Base-by-base conservation (phyloP, 345 rosid species). In the Raphanus raphanistrum region DNA sequence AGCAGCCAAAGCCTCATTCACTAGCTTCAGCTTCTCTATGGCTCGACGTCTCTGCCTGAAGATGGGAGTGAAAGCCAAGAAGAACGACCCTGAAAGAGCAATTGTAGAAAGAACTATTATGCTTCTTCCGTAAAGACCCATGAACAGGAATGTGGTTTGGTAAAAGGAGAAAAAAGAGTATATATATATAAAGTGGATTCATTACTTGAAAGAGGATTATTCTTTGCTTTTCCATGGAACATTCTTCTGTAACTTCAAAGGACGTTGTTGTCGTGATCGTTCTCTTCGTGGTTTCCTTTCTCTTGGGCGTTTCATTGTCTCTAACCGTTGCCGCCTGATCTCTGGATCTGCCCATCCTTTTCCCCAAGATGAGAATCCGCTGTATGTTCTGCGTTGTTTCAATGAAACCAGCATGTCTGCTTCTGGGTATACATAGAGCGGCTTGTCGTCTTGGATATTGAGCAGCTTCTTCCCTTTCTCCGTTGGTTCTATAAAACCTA, bases 341-440 rank as follows among this genome's bases (percentile, higher is more conserved):
- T 88, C 93, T 33, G 97, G 96, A 85, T 90, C 88, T 29, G 96
- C 96, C 98, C 98, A 94, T 58, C 97, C 97, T 72, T 84, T 90
- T 9, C 97, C 92, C 96, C 97, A 90, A 0, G 84, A 87, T 3
- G 92, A 84, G 82, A 90, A 88, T 52, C 83, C 83, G 17, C 88
- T 82, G 70, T 85, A 81, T 25, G 90, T 32, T 73, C 58, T 75
- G 21, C 8, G n/a, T 59, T 68, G 80, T 67, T 75, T 81, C 69
- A 63, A 28, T 0, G 94, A 80, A 27, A 89, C 86, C 60, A 85
- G 75, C 98, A 92, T 94, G 68, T 94, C 97, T 2, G 96, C 97
- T 83, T 94, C 97, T 3, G 96, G 97, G 63, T 84, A 84, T 8
- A 84, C 81, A 66, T 62, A 59, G 76, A 91, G 86, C 21, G 83